Evolutionary conservation across 495 filamentous ascomycete genomes (phyloP).

Genomic region (Podospora didyma): DNA sequence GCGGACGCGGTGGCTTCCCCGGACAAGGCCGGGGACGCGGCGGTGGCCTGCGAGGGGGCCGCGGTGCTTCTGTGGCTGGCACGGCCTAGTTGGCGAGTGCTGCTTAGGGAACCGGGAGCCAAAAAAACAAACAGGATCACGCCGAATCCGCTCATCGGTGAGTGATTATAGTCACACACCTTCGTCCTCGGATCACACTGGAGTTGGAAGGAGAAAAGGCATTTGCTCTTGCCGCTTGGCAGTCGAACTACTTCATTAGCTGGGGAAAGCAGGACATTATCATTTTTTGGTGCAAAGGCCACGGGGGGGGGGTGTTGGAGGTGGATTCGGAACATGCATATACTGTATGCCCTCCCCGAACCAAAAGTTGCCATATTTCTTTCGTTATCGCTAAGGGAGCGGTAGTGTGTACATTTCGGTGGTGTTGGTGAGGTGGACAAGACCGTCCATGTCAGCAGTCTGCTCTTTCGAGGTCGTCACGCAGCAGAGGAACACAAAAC

Average conservation of each 20-base stretch:
- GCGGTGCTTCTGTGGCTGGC: slow-evolving; percentile 35
- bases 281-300: not conserved
- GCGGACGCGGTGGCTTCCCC: slow-evolving; percentile 62
- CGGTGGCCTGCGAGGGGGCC: slow-evolving; percentile 53
- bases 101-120: not conserved
- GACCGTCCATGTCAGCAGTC: not conserved
- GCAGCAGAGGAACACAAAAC: not conserved
- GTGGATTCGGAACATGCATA: slow-evolving; percentile 3
- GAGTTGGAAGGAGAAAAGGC: not conserved
- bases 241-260: not conserved
- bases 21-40: slow-evolving; percentile 53
- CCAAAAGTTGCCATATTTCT: slow-evolving; percentile 5
- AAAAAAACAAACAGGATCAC: not conserved
- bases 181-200: not conserved
- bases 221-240: not conserved
- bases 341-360: slow-evolving; percentile 7
- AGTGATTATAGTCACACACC: not conserved
- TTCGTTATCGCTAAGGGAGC: not conserved
- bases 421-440: not conserved
- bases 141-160: not conserved
- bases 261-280: slow-evolving; percentile 1
- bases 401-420: not conserved
- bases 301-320: not conserved
- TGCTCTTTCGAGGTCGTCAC: not conserved
- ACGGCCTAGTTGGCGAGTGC: slow-evolving; percentile 21